Conservation (phyloP, 352 stramenopile genomes). For the Phytophthora aleatoria region DNA sequence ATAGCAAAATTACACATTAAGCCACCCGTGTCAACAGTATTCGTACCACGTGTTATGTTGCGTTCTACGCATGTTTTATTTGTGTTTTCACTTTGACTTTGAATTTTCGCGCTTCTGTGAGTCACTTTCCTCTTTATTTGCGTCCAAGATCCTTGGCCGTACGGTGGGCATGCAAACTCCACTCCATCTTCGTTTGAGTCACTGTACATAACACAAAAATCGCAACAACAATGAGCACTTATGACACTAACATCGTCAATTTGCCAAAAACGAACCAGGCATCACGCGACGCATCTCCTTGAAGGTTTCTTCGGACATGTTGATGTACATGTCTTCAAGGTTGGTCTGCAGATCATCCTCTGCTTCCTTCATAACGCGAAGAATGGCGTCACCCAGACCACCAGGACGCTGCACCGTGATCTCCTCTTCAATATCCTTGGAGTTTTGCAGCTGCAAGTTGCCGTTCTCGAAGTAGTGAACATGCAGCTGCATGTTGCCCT, state of each 20-base stretch:
- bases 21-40: slow-evolving; percentile 1
- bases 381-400: slow-evolving; percentile 65
- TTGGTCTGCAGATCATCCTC: slow-evolving; percentile 89
- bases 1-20: slow-evolving; percentile 14
- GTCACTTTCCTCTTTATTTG: slow-evolving; percentile 48
- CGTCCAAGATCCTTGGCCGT: slow-evolving; percentile 74
- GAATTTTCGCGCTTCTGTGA: slow-evolving; percentile 1
- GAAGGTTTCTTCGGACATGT: slow-evolving; percentile 95
- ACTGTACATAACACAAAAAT: slow-evolving; percentile 38
- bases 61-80: slow-evolving; percentile 15
- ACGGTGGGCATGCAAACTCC: slow-evolving; percentile 83
- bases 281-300: slow-evolving; percentile 96
- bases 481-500: slow-evolving; percentile 80
- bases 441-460: slow-evolving; percentile 92
- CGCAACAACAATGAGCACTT: background rate
- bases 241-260: background rate
- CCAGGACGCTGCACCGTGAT: slow-evolving; percentile 46
- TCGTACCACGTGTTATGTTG: slow-evolving; percentile 15
- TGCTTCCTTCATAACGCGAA: slow-evolving; percentile 76
- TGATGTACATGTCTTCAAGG: slow-evolving; percentile 95
- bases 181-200: slow-evolving; percentile 91
- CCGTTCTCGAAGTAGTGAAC: slow-evolving; percentile 97
- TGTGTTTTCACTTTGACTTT: slow-evolving; percentile 7
- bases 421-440: slow-evolving; percentile 71
- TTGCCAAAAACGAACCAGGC: slow-evolving; percentile 54